phyloP scores from a whole-genome alignment of 1,284 basidiomycete genomes.

The Melampsora larici-populina region DNA sequence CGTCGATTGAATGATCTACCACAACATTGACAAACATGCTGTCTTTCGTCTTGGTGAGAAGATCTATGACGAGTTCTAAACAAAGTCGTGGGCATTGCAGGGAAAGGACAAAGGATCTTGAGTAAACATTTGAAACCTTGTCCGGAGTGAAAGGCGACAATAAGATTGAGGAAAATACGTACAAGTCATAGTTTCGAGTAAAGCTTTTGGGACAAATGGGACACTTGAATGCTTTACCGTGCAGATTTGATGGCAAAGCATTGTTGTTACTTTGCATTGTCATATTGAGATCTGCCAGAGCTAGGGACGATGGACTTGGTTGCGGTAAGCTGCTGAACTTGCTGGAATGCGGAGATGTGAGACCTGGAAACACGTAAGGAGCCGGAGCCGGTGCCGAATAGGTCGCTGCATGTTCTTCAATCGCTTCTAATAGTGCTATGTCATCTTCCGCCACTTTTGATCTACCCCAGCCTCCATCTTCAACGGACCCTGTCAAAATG shows the following conservation, averaged over 20 bases:
- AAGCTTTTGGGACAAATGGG: conserved; percentile 35
- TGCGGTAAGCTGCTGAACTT: background rate
- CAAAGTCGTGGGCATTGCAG: background rate
- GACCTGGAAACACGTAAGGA: background rate
- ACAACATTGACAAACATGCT: conserved; percentile 19
- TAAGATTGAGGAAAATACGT: background rate
- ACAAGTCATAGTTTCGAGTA: conserved; percentile 40
- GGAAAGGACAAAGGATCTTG: background rate
- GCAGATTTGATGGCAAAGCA: background rate
- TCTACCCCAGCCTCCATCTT: too few relatives aligned
- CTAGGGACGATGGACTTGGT: background rate
- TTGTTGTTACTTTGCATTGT: background rate
- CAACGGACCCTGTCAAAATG: too few relatives aligned
- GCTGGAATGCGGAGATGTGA: background rate
- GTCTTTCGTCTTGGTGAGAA: conserved; percentile 27
- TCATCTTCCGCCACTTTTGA: conserved; percentile 1
- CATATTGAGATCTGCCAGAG: background rate
- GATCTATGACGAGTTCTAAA: conserved; percentile 35
- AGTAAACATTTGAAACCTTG: background rate
- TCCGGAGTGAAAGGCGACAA: background rate
- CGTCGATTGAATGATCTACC: conserved; percentile 37
- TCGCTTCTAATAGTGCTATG: conserved; percentile 14
- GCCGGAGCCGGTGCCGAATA: background rate
- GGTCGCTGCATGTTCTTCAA: conserved; percentile 32
- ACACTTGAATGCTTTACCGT: conserved; percentile 30